phyloP scores from a whole-genome alignment of 371 early-diverging fungal genomes.

The Mucor irregularis region DNA sequence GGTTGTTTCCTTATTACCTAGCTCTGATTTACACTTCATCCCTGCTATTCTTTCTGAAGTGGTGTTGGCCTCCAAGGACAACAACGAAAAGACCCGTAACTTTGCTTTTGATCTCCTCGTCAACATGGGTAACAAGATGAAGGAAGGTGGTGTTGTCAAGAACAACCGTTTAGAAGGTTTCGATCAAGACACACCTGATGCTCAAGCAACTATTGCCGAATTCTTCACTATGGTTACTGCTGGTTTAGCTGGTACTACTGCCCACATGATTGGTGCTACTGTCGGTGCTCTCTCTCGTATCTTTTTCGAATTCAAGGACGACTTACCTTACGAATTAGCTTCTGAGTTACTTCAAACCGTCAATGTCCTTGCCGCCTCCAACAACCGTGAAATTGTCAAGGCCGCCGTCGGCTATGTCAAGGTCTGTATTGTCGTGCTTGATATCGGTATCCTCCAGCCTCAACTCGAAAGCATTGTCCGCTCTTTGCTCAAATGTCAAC shows the following conservation, averaged over 20 bases:
- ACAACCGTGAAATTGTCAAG: conserved; percentile 90
- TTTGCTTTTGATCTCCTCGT: conserved; percentile 86
- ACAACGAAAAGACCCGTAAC: conserved; percentile 84
- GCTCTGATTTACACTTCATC: conserved; percentile 76
- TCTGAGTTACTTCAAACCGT: conserved; percentile 70
- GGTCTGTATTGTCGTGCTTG: conserved; percentile 83
- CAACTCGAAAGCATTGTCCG: conserved; percentile 66
- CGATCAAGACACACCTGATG: conserved; percentile 54
- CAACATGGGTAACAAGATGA: conserved; percentile 88
- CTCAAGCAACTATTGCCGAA: conserved; percentile 56
- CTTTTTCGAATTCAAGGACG: conserved; percentile 86
- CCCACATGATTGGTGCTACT: conserved; percentile 93
- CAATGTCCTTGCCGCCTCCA: conserved; percentile 74
- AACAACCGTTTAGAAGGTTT: conserved; percentile 56
- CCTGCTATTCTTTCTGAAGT: conserved; percentile 88
- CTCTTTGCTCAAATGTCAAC: conserved; percentile 79
- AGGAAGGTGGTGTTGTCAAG: conserved; percentile 67
- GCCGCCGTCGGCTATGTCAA: conserved; percentile 93
- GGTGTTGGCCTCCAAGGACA: conserved; percentile 91
- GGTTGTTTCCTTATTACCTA: conserved; percentile 55
- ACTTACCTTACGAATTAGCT: conserved; percentile 58
- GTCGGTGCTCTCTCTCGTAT: conserved; percentile 82
- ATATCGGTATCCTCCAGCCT: conserved; percentile 63
- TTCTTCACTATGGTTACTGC: conserved; percentile 90
- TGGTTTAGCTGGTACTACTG: conserved; percentile 90